These are phyloP conservation scores for Actinomucor elegans DNA, from an alignment of 371 early-diverging fungal genomes.

Conservation along the genomic window DNA sequence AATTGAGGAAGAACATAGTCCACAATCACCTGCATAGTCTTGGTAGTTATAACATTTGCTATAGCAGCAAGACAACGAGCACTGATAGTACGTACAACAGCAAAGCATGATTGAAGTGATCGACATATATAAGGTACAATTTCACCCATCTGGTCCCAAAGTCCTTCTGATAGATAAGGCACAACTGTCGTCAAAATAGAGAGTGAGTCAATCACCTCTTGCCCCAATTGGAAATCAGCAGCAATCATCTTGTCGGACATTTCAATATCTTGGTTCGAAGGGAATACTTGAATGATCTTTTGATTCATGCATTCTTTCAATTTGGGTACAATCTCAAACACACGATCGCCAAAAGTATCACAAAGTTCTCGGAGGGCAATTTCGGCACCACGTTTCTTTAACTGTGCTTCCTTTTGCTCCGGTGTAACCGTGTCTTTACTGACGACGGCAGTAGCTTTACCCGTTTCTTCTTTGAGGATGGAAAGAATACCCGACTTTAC, in stretches of 20 bases:
- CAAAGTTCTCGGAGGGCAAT: conserved; percentile 71
- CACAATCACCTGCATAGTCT: conserved; percentile 81
- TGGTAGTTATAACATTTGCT: conserved; percentile 64
- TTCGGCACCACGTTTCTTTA: conserved; percentile 85
- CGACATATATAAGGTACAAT: conserved; percentile 67
- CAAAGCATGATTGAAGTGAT: conserved; percentile 68
- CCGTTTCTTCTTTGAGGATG: conserved; percentile 48
- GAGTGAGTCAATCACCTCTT: conserved; percentile 79
- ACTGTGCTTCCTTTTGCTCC: conserved; percentile 50
- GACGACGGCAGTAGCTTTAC: conserved; percentile 8
- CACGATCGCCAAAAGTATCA: conserved; percentile 63
- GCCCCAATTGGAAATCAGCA: conserved; percentile 44
- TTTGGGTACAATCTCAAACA: conserved; percentile 76
- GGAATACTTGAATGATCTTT: conserved; percentile 46
- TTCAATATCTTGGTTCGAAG: conserved; percentile 13
- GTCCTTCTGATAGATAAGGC: conserved; percentile 60
- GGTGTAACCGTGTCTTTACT: conserved; percentile 43
- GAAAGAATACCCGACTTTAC: conserved; percentile 65
- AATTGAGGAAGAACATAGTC: conserved; percentile 76
- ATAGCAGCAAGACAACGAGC: conserved; percentile 80
- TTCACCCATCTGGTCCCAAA: conserved; percentile 45
- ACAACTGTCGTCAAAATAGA: conserved; percentile 71
- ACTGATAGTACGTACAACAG: conserved; percentile 81
- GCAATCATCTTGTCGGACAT: conserved; percentile 33
- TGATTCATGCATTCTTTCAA: conserved; percentile 74